A percentile compares a stretch with the other conserved stretches of the same genome.
Conservation (phyloP, 2,329 filamentous ascomycete genomes). For the Sphaceloma murrayae region DNA sequence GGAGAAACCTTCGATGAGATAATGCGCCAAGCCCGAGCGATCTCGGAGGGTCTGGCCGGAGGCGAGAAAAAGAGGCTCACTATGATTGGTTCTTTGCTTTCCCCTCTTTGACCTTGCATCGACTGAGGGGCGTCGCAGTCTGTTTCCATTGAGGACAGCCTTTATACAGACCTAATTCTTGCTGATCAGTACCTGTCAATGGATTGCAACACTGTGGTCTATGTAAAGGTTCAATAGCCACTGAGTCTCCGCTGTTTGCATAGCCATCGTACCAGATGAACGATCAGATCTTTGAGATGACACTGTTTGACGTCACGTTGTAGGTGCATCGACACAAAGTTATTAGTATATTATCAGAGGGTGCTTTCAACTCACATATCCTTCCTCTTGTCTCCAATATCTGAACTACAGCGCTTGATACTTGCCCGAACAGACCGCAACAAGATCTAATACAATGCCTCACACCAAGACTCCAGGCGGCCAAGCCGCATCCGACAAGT, state of each 20-base stretch:
- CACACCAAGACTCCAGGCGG: conserved; percentile 26
- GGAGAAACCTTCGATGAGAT: conserved; percentile 15
- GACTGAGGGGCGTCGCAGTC: no score
- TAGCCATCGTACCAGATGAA: no score
- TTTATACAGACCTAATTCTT: no score
- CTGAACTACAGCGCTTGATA: not conserved
- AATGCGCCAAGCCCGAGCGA: conserved; percentile 15
- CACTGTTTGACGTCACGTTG: conserved; percentile 16
- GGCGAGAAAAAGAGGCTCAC: not conserved
- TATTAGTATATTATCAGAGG: not conserved
- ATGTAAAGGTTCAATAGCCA: no score
- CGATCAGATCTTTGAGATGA: conserved; percentile 5
- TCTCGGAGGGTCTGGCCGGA: conserved; percentile 8
- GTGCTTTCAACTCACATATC: not conserved
- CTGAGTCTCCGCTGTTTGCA: no score
- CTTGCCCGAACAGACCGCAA: not conserved
- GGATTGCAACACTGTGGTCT: no score
- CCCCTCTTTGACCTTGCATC: not conserved
- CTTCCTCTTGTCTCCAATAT: not conserved
- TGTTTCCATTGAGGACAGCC: no score
- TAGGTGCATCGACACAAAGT: not conserved
- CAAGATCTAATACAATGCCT: conserved; percentile 19
- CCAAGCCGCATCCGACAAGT: conserved; percentile 27
- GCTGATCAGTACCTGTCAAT: no score
- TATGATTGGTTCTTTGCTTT: conserved; percentile 1